phyloP scores from a whole-genome alignment of 345 rosid genomes.

The Diplotaxis tenuifolia region DNA sequence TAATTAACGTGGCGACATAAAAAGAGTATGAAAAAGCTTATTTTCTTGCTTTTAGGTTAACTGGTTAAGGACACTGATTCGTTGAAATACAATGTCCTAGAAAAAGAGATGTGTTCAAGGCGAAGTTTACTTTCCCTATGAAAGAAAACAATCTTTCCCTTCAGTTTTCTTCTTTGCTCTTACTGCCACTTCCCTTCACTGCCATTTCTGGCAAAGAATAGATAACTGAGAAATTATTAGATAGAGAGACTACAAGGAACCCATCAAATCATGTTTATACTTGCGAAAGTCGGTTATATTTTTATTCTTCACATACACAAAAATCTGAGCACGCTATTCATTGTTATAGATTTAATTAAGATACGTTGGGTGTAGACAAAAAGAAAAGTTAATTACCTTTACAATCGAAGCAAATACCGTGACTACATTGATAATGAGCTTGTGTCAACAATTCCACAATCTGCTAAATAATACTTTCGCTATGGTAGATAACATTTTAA shows the following conservation, averaged over 20 bases:
- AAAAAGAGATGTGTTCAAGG: conserved; percentile 14
- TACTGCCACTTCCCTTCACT: conserved; percentile 57
- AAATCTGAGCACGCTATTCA: background rate
- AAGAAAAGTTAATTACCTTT: too few species aligned
- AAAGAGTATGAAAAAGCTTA: too few species aligned
- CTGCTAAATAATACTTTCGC: background rate
- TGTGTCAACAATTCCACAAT: background rate
- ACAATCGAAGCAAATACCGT: too few species aligned
- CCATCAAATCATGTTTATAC: conserved; percentile 60
- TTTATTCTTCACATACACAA: background rate
- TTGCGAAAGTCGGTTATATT: too few species aligned
- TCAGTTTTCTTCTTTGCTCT: conserved; percentile 40
- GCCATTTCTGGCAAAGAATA: conserved; percentile 59
- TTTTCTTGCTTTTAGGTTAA: too few species aligned
- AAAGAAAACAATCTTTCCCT: conserved; percentile 43
- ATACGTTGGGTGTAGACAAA: too few species aligned
- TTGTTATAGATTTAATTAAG: too few species aligned
- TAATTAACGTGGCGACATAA: too few species aligned
- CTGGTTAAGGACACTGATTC: too few species aligned
- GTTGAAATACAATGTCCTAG: too few species aligned
- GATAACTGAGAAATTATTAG: conserved; percentile 30
- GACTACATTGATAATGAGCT: too few species aligned
- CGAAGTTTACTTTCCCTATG: conserved; percentile 80
- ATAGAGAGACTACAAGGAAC: conserved; percentile 34
- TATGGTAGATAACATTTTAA: background rate